phyloP scores from a whole-genome alignment of 805 yeast species.

The Saccharomycopsis fodiens region DNA sequence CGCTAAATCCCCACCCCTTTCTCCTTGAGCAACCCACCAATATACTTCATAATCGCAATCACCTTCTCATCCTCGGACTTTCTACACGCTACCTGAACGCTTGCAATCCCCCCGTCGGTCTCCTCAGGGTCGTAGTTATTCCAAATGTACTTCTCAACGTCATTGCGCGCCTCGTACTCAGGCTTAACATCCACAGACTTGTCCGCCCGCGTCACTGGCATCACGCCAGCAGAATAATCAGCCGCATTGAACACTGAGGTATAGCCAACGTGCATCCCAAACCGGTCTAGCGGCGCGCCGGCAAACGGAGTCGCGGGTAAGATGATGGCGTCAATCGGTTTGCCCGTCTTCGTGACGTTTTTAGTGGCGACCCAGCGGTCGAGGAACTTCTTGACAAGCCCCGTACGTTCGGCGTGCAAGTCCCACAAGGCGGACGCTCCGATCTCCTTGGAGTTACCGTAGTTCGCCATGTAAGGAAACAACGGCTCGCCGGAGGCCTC shows the following conservation, averaged over 20 bases:
- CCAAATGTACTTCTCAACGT: conserved; percentile 37
- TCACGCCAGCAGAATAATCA: conserved; percentile 34
- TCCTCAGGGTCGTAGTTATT: conserved; percentile 43
- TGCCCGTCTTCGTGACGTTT: conserved; percentile 32
- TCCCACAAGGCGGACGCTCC: conserved; percentile 28
- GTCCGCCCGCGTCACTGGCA: conserved; percentile 44
- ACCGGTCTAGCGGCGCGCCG: conserved; percentile 30
- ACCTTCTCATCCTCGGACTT: conserved; percentile 57
- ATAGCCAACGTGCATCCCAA: conserved; percentile 31
- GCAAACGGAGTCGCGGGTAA: conserved; percentile 38
- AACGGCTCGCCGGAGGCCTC: conserved; percentile 30
- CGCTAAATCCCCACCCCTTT: too few species aligned
- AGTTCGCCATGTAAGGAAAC: conserved; percentile 24
- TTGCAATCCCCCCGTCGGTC: conserved; percentile 53
- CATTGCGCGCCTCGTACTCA: conserved; percentile 29
- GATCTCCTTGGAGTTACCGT: conserved; percentile 24
- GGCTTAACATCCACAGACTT: conserved; percentile 30
- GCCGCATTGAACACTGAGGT: conserved; percentile 35
- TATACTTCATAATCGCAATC: conserved; percentile 37
- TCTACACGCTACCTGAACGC: conserved; percentile 58
- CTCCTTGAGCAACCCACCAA: conserved; percentile 21
- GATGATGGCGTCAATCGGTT: conserved; percentile 41
- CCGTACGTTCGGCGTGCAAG: conserved; percentile 32
- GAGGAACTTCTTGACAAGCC: conserved; percentile 27
- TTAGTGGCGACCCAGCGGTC: conserved; percentile 21